Percentiles rank a stretch among this genome's conserved stretches.
These are phyloP conservation scores for Paralagenidium karlingii DNA, from an alignment of 352 stramenopile genomes.

Conservation along the genomic window DNA sequence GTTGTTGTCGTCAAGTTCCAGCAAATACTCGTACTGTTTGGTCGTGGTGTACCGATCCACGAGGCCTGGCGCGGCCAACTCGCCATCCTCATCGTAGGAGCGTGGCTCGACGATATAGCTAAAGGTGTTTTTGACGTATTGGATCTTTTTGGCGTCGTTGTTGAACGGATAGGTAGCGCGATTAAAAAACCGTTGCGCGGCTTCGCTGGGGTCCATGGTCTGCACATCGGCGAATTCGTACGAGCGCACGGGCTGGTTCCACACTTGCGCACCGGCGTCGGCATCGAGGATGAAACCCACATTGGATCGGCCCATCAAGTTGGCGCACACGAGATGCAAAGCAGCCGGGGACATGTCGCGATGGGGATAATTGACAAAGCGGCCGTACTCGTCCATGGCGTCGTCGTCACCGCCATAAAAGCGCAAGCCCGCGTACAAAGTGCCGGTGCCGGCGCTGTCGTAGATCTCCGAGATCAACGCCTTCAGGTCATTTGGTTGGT, in stretches of 20 bases:
- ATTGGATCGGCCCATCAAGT: slow-evolving; percentile 11
- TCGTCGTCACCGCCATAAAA: slow-evolving; percentile 14
- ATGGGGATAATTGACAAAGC: slow-evolving; percentile 17
- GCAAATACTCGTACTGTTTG: slow-evolving; percentile 23
- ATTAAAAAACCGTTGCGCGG: slow-evolving; percentile 4
- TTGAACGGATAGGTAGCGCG: slow-evolving; percentile 40
- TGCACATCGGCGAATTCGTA: slow-evolving; percentile 7
- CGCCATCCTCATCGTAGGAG: slow-evolving; percentile 22
- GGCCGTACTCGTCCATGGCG: slow-evolving; percentile 26
- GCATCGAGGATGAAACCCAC: slow-evolving; percentile 9
- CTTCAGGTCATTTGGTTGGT: slow-evolving; percentile 11
- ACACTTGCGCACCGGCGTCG: slow-evolving; percentile 5
- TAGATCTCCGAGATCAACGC: slow-evolving; percentile 7
- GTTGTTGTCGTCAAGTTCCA: slow-evolving; percentile 19
- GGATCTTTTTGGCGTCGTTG: slow-evolving; percentile 8
- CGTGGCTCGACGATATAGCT: slow-evolving; percentile 18
- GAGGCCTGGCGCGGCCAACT: slow-evolving; percentile 12
- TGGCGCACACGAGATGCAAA: slow-evolving; percentile 23
- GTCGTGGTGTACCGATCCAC: slow-evolving; percentile 13
- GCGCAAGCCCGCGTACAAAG: slow-evolving; percentile 1
- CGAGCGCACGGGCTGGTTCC: slow-evolving; percentile 10
- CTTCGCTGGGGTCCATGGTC: slow-evolving; percentile 1
- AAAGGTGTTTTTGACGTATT: slow-evolving; percentile 5
- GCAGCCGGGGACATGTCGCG: slow-evolving; percentile 35
- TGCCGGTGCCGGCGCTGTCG: slow-evolving; percentile 6